phyloP scores from a whole-genome alignment of 345 rosid genomes.

The Lumnitzera littorea region DNA sequence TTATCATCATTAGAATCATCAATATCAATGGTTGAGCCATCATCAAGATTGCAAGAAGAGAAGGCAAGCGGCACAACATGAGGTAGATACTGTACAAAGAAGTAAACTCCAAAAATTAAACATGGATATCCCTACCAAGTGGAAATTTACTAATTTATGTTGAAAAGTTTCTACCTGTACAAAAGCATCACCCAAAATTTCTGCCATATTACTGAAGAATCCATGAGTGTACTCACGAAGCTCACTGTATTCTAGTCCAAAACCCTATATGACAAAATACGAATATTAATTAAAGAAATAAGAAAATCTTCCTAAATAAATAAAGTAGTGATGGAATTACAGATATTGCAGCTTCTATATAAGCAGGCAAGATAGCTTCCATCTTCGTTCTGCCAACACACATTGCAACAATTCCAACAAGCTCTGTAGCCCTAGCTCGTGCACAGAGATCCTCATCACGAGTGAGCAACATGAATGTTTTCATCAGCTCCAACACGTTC shows the following conservation, averaged over 20 bases:
- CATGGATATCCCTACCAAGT: constrained; percentile 3
- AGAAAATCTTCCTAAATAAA: constrained; percentile 3
- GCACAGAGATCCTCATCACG: constrained; percentile 86
- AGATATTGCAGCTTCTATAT: constrained; percentile 90
- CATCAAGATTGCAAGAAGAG: constrained; percentile 96
- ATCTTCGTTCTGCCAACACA: constrained; percentile 78
- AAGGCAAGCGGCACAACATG: constrained; percentile 83
- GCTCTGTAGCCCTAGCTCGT: constrained; percentile 97
- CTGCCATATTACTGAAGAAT: constrained; percentile 95
- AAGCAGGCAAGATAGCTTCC: constrained; percentile 80
- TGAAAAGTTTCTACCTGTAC: constrained; percentile 46
- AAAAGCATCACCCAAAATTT: constrained; percentile 83
- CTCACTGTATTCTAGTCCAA: constrained; percentile 85
- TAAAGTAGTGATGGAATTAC: constrained; percentile 35
- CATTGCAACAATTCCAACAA: constrained; percentile 99
- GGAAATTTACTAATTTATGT: constrained; percentile 5
- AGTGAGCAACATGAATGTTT: constrained; percentile 88
- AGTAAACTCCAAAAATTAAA: constrained; percentile 13
- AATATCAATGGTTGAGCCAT: constrained; percentile 92
- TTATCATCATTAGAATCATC: constrained; percentile 92
- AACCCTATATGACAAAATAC: constrained; percentile 52
- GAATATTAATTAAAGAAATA: constrained; percentile 6
- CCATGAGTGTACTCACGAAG: constrained; percentile 98
- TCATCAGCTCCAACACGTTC: constrained; percentile 81
- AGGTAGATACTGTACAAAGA: constrained; percentile 69